Base-by-base conservation (phyloP, 441 rosid species). In the Biscutella auriculata region DNA sequence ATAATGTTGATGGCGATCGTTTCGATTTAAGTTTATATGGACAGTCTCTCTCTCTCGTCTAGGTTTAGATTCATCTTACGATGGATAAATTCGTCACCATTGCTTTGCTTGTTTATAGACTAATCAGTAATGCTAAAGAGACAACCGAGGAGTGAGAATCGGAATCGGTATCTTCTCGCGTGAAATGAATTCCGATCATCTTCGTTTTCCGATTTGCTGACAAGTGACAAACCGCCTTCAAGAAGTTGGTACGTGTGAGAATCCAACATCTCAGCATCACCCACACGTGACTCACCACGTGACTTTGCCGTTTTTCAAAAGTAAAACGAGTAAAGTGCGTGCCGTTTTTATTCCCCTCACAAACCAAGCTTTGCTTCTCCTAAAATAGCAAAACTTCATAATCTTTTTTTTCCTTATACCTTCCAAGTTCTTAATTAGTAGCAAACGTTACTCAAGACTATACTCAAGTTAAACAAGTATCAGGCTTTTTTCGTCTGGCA, bases 211-310 rank as follows among this genome's bases (percentile, higher is more conserved):
- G n/a, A n/a, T n/a, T n/a, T n/a, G n/a, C n/a, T n/a, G n/a, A n/a
- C n/a, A n/a, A n/a, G n/a, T n/a, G n/a, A n/a, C n/a, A n/a, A n/a
- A n/a, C 48, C 41, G 33, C 19, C 60, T 59, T 9, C 27, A 35
- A 2, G 6, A 42, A 10, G 27, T 52, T 66, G 23, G 65, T 52
- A 66, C 65, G 65, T 66, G 70, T 15, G 65, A n/a, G 47, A 58
- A 32, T 27, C 60, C 46, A 51, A 51, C 60, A 58, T 66, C 6
- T 58, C 59, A 50, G 50, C 60, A 57, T 42, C 47, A 57, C 57
- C 27, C 69, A 32, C 57, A 50, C 64, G 60, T 65, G 58, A 49
- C 52, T n/a, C n/a, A n/a, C n/a, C 34, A 8, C 34, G 34, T 30
- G 34, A 30, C 29, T 8, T 30, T 9, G 4, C 13, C 14, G 5